These are phyloP conservation scores for Barnettozyma salicaria DNA, from an alignment of 805 yeast species.

Conservation along the genomic window DNA sequence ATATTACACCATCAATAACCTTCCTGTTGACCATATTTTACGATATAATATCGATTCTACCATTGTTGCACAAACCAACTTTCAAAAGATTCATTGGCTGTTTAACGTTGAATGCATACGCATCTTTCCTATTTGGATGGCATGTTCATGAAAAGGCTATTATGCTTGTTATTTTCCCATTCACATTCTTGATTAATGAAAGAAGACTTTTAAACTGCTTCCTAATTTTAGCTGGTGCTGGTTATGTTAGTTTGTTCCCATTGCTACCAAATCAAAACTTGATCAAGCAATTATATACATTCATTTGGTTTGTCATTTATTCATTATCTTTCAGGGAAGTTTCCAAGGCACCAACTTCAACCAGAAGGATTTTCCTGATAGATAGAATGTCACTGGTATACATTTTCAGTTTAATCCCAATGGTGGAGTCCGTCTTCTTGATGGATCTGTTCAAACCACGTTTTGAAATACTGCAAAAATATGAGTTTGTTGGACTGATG, in stretches of 20 bases:
- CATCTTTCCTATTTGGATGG: constrained; percentile 95
- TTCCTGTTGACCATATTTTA: constrained; percentile 78
- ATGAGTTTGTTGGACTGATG: constrained; percentile 77
- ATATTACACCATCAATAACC: constrained; percentile 70
- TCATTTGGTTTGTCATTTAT: constrained; percentile 80
- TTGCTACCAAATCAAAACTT: constrained; percentile 74
- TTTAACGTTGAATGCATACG: constrained; percentile 81
- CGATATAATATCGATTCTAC: constrained; percentile 71
- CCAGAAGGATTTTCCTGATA: constrained; percentile 51
- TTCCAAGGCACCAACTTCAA: constrained; percentile 36
- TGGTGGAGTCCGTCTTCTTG: constrained; percentile 44
- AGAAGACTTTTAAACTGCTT: constrained; percentile 67
- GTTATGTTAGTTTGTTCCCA: constrained; percentile 86
- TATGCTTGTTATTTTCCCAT: constrained; percentile 82
- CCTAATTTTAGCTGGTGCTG: constrained; percentile 67
- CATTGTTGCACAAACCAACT: constrained; percentile 64
- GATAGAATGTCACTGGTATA: constrained; percentile 68
- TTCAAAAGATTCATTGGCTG: constrained; percentile 78
- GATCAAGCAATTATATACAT: constrained; percentile 69
- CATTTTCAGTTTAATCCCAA: constrained; percentile 57
- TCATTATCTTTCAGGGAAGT: constrained; percentile 68
- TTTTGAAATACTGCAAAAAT: constrained; percentile 46
- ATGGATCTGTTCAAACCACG: constrained; percentile 52
- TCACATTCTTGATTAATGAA: constrained; percentile 68
- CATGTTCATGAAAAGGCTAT: constrained; percentile 98